A percentile compares a stretch with the other conserved stretches of the same genome.
phyloP scores from a whole-genome alignment of 1,139 yeast species.

The Taphrina deformans region DNA sequence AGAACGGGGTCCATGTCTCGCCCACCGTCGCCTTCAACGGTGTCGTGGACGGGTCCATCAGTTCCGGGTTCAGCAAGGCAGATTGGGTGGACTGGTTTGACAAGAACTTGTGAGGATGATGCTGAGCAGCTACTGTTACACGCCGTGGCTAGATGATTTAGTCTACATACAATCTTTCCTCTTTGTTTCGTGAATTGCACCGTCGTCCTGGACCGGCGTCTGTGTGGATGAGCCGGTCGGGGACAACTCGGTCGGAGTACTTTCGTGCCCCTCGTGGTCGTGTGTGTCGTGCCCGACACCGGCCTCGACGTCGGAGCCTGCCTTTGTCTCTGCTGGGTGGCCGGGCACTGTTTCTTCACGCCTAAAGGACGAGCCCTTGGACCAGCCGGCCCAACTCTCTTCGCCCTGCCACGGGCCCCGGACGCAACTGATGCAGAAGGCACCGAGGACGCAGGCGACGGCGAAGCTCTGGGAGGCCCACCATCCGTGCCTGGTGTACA shows the following conservation, averaged over 20 bases:
- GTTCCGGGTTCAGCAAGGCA: constrained; percentile 39
- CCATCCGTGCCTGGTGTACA: constrained; percentile 4
- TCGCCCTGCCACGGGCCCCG: constrained; percentile 3
- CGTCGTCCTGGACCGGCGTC: background rate
- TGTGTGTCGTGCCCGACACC: background rate
- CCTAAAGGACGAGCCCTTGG: background rate
- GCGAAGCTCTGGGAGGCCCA: constrained; percentile 7
- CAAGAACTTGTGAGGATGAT: background rate
- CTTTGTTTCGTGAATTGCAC: too few relatives aligned
- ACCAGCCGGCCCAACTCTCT: background rate
- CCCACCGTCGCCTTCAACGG: constrained; percentile 83
- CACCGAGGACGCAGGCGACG: background rate
- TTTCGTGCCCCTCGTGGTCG: background rate
- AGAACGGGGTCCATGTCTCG: constrained; percentile 76
- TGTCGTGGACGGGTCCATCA: constrained; percentile 47
- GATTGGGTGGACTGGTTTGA: constrained; percentile 38
- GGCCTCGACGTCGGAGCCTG: background rate
- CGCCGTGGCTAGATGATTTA: background rate
- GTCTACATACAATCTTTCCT: too few relatives aligned
- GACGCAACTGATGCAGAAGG: background rate
- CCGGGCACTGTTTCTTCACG: background rate
- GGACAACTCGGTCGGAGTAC: background rate
- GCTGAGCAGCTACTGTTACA: background rate
- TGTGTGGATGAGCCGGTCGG: background rate
- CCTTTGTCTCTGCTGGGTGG: background rate